Base-by-base conservation (phyloP, 73 alveolate species). In the Paramecium bursaria region DNA sequence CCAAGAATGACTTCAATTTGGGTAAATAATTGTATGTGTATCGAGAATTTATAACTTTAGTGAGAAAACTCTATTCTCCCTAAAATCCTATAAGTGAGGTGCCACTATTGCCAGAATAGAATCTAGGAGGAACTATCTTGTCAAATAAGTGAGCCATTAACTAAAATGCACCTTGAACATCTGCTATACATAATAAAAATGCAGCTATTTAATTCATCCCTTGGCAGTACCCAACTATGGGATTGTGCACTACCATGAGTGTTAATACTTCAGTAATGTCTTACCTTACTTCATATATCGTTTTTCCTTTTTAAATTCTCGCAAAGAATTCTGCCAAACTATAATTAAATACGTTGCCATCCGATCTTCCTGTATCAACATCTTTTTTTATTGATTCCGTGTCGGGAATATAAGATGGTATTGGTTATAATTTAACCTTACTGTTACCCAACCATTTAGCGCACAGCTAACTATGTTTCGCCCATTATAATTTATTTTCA, bases 341-440 rank as follows among this genome's bases (percentile, higher is more conserved):
- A 67, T 35, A 67, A 67, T 67, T 67, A 42, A 67, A 67, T 35
- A 67, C 26, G 44, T 11, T 21, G 1, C 60, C 53, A 15, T 67
- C 82, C 1, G 82, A 67, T 67, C 82, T 67, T 39, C 82, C 82
- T 67, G 82, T 67, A 0, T 6, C 22, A 7, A 67, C 82, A 67
- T 67, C 82, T 42, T 67, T 67, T 9, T 31, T 23, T 5, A 67
- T 42, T 3, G 44, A 39, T 67, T 67, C 82, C 7, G 15, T 35
- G 23, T 67, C 82, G 3, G 26, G 23, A 15, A 31, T 26, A 0
- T 44, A 13, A 15, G 19, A 21, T 10, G 46, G 15, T 67, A 39
- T 27, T 57, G n/a, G n/a, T n/a, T n/a, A n/a, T n/a, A n/a, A n/a
- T n/a, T n/a, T n/a, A n/a, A n/a, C n/a, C n/a, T n/a, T n/a, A n/a